These are phyloP conservation scores for Malassezia restricta DNA, from an alignment of 1,284 basidiomycete species.

Conservation along the genomic window DNA sequence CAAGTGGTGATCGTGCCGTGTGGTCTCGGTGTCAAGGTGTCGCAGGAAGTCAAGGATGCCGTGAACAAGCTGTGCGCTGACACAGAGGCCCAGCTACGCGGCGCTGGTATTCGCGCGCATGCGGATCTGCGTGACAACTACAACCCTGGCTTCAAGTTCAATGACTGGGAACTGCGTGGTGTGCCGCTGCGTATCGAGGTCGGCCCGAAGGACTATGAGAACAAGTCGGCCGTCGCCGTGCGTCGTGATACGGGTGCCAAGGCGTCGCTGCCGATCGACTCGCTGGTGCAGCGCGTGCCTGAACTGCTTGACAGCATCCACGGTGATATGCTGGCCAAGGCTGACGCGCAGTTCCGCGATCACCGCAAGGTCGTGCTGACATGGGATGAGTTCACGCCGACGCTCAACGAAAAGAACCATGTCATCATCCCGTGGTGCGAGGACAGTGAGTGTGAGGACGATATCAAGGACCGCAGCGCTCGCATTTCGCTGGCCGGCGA, in stretches of 20 bases:
- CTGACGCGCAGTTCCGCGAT: slow-evolving; percentile 64
- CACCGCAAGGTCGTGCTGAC: slow-evolving; percentile 62
- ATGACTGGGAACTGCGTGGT: slow-evolving; percentile 86
- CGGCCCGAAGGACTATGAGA: slow-evolving; percentile 80
- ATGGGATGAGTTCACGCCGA: slow-evolving; percentile 81
- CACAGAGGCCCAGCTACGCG: slow-evolving; percentile 51
- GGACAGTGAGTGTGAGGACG: slow-evolving; percentile 82
- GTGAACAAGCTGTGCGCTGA: slow-evolving; percentile 62
- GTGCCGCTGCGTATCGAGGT: slow-evolving; percentile 93
- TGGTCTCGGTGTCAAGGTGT: slow-evolving; percentile 58
- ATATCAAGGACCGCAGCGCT: slow-evolving; percentile 88
- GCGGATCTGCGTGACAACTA: slow-evolving; percentile 88
- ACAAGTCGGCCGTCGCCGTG: slow-evolving; percentile 68
- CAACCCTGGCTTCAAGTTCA: slow-evolving; percentile 97
- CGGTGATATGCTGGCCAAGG: slow-evolving; percentile 69
- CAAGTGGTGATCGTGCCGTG: slow-evolving; percentile 89
- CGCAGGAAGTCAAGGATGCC: slow-evolving; percentile 51
- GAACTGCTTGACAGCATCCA: slow-evolving; percentile 75
- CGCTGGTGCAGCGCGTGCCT: slow-evolving; percentile 18
- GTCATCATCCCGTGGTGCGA: slow-evolving; percentile 96
- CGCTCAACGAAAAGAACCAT: slow-evolving; percentile 76
- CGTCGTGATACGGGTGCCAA: slow-evolving; percentile 67
- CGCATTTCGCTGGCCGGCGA: slow-evolving; percentile 46
- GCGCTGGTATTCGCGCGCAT: slow-evolving; percentile 67
- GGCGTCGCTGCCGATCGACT: slow-evolving; percentile 18